Percentiles rank a stretch among this genome's conserved stretches.
Evolutionary conservation across 805 yeast species (phyloP).

Genomic region (Candida boidinii): DNA sequence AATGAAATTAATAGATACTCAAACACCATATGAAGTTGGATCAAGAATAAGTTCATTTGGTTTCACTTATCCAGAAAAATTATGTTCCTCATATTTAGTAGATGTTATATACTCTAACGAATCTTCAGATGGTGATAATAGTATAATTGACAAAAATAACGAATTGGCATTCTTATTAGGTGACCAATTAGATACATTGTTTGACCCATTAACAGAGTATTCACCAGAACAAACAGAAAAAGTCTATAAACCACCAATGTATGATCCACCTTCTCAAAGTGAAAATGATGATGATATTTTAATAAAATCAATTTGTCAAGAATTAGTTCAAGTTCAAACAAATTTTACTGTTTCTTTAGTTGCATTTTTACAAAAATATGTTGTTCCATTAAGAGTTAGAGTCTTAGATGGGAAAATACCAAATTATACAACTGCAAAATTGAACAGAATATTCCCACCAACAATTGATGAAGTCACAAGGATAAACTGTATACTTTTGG

Average conservation of each 20-base stretch:
- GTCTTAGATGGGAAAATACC: constrained; percentile 50
- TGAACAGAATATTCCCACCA: constrained; percentile 84
- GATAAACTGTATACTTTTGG: constrained; percentile 77
- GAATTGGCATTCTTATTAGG: constrained; percentile 71
- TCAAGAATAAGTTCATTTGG: constrained; percentile 46
- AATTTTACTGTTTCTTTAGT: constrained; percentile 66
- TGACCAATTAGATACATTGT: constrained; percentile 76
- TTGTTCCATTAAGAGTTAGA: constrained; percentile 68
- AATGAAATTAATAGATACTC: constrained; percentile 46
- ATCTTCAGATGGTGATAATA: constrained; percentile 3
- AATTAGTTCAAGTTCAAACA: constrained; percentile 63
- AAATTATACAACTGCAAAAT: constrained; percentile 48
- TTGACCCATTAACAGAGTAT: constrained; percentile 85
- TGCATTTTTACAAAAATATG: constrained; percentile 65
- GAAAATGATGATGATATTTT: constrained; percentile 24
- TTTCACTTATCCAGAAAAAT: constrained; percentile 36
- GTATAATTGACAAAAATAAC: constrained; percentile 50
- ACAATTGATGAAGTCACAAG: constrained; percentile 92
- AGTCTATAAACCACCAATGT: constrained; percentile 56
- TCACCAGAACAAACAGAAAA: constrained; percentile 82
- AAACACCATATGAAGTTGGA: constrained; percentile 53
- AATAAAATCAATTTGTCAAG: constrained; percentile 50
- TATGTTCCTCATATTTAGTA: constrained; percentile 39
- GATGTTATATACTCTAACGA: constrained; percentile 64
- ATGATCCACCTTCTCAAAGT: constrained; percentile 5